phyloP scores from a whole-genome alignment of 208 protist species.

The Crithidia thermophila region DNA sequence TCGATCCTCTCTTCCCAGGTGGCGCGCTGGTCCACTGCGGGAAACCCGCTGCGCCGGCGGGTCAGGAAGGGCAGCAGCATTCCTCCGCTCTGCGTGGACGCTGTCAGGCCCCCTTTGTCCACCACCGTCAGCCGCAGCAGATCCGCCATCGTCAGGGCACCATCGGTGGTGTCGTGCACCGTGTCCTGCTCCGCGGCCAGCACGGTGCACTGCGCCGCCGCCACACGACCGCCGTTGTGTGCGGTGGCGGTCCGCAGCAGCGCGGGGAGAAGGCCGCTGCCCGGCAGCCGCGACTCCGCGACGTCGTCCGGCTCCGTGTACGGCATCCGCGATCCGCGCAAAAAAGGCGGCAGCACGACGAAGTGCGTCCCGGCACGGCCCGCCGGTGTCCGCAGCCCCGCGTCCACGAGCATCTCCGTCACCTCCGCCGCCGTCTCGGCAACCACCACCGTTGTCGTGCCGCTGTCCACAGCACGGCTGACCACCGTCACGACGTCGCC shows the following conservation, averaged over 20 bases:
- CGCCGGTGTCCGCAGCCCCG: slow-evolving; percentile 14
- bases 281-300: slow-evolving; percentile 6
- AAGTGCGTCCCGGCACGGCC: slow-evolving; percentile 18
- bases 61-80: slow-evolving; percentile 26
- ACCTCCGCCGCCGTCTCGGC: background rate
- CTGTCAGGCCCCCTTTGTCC: slow-evolving; percentile 28
- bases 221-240: slow-evolving; percentile 42
- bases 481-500: slow-evolving; percentile 16
- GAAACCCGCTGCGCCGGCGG: slow-evolving; percentile 22
- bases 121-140: background rate
- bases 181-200: no score
- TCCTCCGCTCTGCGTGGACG: background rate
- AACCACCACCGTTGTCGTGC: background rate
- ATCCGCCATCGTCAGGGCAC: background rate
- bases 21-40: slow-evolving; percentile 28
- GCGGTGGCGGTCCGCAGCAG: slow-evolving; percentile 24
- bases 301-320: slow-evolving; percentile 19
- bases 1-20: slow-evolving; percentile 30
- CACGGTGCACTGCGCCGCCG: slow-evolving; percentile 38
- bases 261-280: slow-evolving; percentile 21
- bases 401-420: slow-evolving; percentile 22
- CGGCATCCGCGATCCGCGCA: slow-evolving; percentile 8
- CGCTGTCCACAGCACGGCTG: background rate
- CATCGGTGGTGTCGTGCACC: no score
- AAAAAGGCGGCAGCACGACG: slow-evolving; percentile 21